Evolutionary conservation across 1,139 yeast genomes (phyloP), one percentile per base, ranked within the genome.

Genomic region (Taphrina populina): DNA sequence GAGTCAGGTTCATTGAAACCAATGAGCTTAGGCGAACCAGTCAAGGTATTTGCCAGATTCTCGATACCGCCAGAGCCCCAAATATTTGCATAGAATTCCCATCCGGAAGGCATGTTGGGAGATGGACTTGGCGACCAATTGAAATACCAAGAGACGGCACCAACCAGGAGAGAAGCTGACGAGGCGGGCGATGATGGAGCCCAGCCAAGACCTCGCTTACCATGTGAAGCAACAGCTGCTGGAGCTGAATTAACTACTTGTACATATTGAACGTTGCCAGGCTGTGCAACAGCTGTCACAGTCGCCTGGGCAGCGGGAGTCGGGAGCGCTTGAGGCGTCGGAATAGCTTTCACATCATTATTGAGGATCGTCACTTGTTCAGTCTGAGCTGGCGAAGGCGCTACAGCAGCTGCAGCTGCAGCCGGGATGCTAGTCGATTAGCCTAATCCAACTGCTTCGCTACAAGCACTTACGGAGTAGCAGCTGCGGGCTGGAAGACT

Each of bases 1-100:
- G 54, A 49, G 17, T 49, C 54, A 23, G 57, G 57, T 39, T 52
- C 57, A 26, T 52, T 52, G 57, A 52, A 52, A 7, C 57, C 57
- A 10, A 52, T 36, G 11, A 52, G 24, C 13, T 52, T 40, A 5
- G 54, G 54, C 15, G 19, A 13, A 8, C 54, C 54, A 13, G 44
- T 17, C 30, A 49, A 17, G 7, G 37, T 23, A 17, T 44, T 30
- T 5, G 40, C 52, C 13, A 52, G 13, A 29, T 52, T 44, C 17
- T 44, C 44, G 34, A 52, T 43, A 19, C 49, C 47, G 20, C 27
- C 43, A 10, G 46, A 24, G 7, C 46, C 46, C 54, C 54, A 49
- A 24, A 37, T 33, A 13, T 44, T 52, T n/a, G 57, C 49, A 40
- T 44, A 40, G n/a, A 45, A 52, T 15, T 52, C 52, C 39, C 39